Percentiles rank a stretch among this genome's conserved stretches.
Evolutionary conservation across 179 eudicot genomes (phyloP).

Genomic region (Carnegiea gigantea): DNA sequence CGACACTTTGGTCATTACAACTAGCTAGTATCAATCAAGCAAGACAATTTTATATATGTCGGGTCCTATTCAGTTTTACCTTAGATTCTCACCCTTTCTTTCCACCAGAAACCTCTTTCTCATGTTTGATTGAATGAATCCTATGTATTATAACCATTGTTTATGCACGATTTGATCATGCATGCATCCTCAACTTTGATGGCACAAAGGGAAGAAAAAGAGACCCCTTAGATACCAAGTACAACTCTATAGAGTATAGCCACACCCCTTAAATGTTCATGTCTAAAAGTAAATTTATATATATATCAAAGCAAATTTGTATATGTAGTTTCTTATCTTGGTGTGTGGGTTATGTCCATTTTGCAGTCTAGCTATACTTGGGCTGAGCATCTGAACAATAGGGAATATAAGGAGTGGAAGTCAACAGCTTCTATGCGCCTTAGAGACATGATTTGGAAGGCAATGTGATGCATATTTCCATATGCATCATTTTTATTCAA

Average conservation of each 20-base stretch:
- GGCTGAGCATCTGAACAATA: not conserved
- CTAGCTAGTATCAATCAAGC: not conserved
- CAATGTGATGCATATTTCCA: no score
- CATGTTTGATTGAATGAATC: conserved; percentile 31
- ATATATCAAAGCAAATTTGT: no score
- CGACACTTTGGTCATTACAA: not conserved
- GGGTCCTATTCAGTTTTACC: conserved; percentile 19
- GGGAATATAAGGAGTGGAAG: not conserved
- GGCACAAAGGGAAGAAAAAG: no score
- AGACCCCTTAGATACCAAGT: accelerated
- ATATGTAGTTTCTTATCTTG: no score
- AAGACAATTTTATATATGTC: not conserved
- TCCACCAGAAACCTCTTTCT: conserved; percentile 9
- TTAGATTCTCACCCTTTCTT: conserved; percentile 39
- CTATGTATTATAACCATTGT: conserved; percentile 22
- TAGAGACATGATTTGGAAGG: not conserved
- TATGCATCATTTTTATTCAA: no score
- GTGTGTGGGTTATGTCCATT: no score
- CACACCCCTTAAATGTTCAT: no score
- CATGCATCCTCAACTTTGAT: not conserved
- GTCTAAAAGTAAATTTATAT: no score
- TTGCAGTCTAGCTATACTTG: not conserved
- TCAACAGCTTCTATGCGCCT: not conserved
- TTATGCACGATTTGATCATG: conserved; percentile 22
- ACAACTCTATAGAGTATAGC: not conserved